A percentile compares a stretch with the other conserved stretches of the same genome.
Conservation (phyloP, 2,329 filamentous ascomycete species). For the Salinomyces thailandicus region DNA sequence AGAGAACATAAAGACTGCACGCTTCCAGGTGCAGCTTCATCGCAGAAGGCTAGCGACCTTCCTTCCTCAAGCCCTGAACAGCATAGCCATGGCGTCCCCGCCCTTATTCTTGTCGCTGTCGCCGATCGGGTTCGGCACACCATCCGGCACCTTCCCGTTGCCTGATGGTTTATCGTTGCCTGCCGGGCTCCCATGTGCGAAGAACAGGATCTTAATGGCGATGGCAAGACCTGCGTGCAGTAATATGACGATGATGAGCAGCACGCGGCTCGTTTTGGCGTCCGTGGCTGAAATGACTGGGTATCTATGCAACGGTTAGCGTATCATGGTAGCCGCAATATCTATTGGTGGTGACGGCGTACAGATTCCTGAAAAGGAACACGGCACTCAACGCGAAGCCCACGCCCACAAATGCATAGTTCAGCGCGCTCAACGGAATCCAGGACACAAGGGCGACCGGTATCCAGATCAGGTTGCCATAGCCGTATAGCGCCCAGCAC, state of each 20-base stretch:
- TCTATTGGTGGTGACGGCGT: slow-evolving; percentile 25
- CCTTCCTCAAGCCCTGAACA: background rate
- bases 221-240: slow-evolving; percentile 84
- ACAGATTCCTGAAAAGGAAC: slow-evolving; percentile 77
- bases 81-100: slow-evolving; percentile 1
- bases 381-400: slow-evolving; percentile 73
- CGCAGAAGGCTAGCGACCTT: too few relatives aligned
- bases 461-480: slow-evolving; percentile 95
- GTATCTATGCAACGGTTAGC: slow-evolving; percentile 24
- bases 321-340: background rate
- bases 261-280: slow-evolving; percentile 76
- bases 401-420: slow-evolving; percentile 85
- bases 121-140: slow-evolving; percentile 5
- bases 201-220: slow-evolving; percentile 94
- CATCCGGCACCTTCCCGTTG: slow-evolving; percentile 1
- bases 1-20: too few relatives aligned
- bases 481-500: slow-evolving; percentile 91
- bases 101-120: slow-evolving; percentile 1
- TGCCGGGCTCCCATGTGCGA: slow-evolving; percentile 47
- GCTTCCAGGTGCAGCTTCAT: too few relatives aligned
- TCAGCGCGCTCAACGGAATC: slow-evolving; percentile 73
- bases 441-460: slow-evolving; percentile 85
- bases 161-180: background rate
- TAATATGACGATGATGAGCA: slow-evolving; percentile 72
- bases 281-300: slow-evolving; percentile 90